Evolutionary conservation across 2,329 filamentous ascomycete genomes (phyloP).

Genomic region (Botrytis fragariae): DNA sequence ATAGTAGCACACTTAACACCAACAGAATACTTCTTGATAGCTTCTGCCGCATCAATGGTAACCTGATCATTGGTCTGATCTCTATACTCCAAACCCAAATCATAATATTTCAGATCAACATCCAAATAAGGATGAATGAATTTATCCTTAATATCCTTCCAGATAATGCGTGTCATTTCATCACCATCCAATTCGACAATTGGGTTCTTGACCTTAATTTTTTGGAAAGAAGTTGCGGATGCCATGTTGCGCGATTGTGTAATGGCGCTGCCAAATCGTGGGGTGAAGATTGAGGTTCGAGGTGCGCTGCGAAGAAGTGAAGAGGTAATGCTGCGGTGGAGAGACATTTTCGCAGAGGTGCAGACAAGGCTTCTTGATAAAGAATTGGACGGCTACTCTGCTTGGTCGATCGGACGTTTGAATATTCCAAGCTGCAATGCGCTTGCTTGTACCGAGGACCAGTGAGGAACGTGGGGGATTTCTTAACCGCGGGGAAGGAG

Average conservation of each 20-base stretch:
- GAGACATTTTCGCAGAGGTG: conserved; percentile 5
- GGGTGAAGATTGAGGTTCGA: conserved; percentile 11
- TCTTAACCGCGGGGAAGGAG: conserved; percentile 7
- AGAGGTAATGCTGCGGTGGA: conserved; percentile 12
- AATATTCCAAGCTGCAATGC: conserved; percentile 4
- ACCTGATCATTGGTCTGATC: conserved; percentile 96
- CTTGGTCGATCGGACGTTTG: neutral
- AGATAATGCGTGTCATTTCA: conserved; percentile 98
- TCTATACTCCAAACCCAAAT: conserved; percentile 88
- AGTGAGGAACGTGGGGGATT: neutral
- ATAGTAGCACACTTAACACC: conserved; percentile 99
- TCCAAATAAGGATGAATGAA: conserved; percentile 96
- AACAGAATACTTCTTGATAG: conserved; percentile 98
- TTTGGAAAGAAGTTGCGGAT: conserved; percentile 53
- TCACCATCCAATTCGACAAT: conserved; percentile 95
- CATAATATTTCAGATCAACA: conserved; percentile 98
- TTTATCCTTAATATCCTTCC: conserved; percentile 99
- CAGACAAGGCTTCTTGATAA: neutral
- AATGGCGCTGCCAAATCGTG: conserved; percentile 29
- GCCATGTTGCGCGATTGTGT: conserved; percentile 52
- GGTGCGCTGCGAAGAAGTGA: conserved; percentile 7
- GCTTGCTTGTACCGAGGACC: conserved; percentile 10
- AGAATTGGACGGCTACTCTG: neutral
- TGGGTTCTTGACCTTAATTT: conserved; percentile 99
- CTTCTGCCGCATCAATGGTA: conserved; percentile 90